These are phyloP conservation scores for Dunaliella primolecta DNA, from an alignment of 139 green algal genomes.

Conservation along the genomic window DNA sequence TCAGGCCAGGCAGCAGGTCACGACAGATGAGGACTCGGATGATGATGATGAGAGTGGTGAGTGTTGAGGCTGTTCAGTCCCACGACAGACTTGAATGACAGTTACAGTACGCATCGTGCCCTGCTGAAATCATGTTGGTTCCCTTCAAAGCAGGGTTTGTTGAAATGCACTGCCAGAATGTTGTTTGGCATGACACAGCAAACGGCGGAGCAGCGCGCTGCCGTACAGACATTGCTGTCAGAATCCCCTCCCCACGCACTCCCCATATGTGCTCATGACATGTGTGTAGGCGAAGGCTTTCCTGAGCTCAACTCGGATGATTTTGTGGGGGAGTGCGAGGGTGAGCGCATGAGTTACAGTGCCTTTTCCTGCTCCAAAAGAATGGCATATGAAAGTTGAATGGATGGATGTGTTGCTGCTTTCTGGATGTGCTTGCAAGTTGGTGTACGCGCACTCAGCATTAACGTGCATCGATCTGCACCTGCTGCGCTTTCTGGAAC, in stretches of 20 bases:
- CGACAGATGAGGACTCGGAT: not conserved
- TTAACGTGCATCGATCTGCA: not conserved
- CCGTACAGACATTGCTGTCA: too few relatives aligned
- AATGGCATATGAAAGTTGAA: not conserved
- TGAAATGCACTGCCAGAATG: too few relatives aligned
- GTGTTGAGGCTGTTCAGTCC: too few relatives aligned
- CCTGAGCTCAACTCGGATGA: not conserved
- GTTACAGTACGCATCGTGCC: too few relatives aligned
- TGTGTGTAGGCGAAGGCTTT: not conserved
- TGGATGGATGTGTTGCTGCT: not conserved
- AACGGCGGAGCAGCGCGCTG: too few relatives aligned
- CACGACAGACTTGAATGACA: too few relatives aligned
- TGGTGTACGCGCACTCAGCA: not conserved
- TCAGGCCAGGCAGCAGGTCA: not conserved
- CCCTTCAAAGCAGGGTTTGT: too few relatives aligned
- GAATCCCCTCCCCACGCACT: too few relatives aligned
- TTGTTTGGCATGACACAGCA: too few relatives aligned
- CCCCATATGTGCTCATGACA: too few relatives aligned
- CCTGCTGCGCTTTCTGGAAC: too few relatives aligned
- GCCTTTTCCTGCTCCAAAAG: not conserved
- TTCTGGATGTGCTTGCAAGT: not conserved
- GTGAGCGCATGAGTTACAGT: not conserved
- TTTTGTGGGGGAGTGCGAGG: not conserved
- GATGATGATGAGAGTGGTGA: not conserved
- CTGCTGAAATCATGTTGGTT: too few relatives aligned